phyloP scores from a whole-genome alignment of 2,329 filamentous ascomycete species.

The Verticillium nonalfalfae region DNA sequence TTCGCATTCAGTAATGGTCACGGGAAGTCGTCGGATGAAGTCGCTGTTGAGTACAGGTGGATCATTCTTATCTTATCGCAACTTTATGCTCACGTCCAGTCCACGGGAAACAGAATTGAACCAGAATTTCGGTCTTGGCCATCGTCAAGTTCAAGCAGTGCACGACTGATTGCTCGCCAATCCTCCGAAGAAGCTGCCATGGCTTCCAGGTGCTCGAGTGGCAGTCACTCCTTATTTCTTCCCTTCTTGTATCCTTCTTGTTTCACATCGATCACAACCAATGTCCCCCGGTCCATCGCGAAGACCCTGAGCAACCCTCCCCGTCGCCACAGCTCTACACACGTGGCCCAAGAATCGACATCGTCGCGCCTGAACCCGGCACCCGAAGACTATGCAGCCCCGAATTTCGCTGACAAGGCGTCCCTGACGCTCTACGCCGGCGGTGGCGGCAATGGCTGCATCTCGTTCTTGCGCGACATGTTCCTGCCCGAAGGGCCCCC shows the following conservation, averaged over 20 bases:
- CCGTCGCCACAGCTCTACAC: constrained; percentile 11
- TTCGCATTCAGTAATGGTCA: not conserved
- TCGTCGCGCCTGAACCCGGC: constrained; percentile 67
- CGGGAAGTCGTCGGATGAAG: not conserved
- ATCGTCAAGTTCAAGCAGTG: not conserved
- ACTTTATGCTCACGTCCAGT: not conserved
- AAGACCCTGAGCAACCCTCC: constrained; percentile 10
- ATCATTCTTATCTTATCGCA: not conserved
- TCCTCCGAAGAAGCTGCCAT: constrained; percentile 19
- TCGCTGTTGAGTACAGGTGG: not conserved
- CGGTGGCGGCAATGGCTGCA: constrained; percentile 81
- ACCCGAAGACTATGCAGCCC: constrained; percentile 76
- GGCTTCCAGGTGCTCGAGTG: constrained; percentile 30
- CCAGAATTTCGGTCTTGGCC: not conserved
- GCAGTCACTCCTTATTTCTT: constrained; percentile 28
- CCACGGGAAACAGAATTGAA: not conserved
- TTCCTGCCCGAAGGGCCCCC: constrained; percentile 83
- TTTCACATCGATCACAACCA: constrained; percentile 21
- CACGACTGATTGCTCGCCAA: not conserved
- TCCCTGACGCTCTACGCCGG: constrained; percentile 73
- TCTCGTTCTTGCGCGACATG: constrained; percentile 89
- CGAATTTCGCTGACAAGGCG: constrained; percentile 84
- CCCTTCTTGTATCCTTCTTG: constrained; percentile 47
- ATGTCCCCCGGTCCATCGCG: constrained; percentile 15
- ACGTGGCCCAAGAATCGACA: constrained; percentile 8